A percentile compares a stretch with the other conserved stretches of the same genome.
Evolutionary conservation across 2,329 filamentous ascomycete genomes (phyloP).

Genomic region (Raffaelea arxii): DNA sequence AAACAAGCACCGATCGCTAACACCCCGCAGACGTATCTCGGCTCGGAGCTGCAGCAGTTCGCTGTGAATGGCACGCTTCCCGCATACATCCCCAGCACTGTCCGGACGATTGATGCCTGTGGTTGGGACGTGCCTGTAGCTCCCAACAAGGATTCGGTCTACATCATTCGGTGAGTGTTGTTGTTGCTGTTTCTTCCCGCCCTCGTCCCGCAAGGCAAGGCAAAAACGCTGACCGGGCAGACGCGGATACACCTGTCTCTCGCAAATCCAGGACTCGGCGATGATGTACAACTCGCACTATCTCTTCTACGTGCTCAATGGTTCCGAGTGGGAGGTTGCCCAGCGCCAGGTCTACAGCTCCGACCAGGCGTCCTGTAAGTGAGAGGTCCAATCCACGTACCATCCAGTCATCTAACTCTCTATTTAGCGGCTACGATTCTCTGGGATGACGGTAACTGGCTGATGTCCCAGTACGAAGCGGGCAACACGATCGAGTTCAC

Average conservation of each 20-base stretch:
- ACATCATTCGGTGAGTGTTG: constrained; percentile 1
- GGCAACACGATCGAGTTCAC: constrained; percentile 3
- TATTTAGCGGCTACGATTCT: constrained; percentile 20
- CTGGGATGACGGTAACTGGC: constrained; percentile 5
- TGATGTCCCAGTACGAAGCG: constrained; percentile 1
- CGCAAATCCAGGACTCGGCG: neutral
- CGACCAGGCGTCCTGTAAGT: neutral
- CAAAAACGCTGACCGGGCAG: neutral
- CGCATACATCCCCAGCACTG: neutral
- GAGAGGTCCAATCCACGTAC: too few relatives aligned
- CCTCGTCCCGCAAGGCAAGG: too few relatives aligned
- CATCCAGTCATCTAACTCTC: constrained; percentile 9
- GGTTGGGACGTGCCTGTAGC: neutral
- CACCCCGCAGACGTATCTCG: neutral
- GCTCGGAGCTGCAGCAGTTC: constrained; percentile 3
- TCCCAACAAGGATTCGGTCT: neutral
- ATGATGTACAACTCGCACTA: neutral
- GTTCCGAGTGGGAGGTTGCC: neutral
- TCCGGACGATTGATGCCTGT: neutral
- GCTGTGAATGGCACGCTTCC: neutral
- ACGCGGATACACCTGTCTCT: neutral
- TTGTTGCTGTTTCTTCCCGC: too few relatives aligned
- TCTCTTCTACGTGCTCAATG: constrained; percentile 4
- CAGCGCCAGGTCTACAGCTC: neutral
- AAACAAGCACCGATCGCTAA: too few relatives aligned